Conservation (phyloP, 2,329 filamentous ascomycete species). For the Phialophora expanda region DNA sequence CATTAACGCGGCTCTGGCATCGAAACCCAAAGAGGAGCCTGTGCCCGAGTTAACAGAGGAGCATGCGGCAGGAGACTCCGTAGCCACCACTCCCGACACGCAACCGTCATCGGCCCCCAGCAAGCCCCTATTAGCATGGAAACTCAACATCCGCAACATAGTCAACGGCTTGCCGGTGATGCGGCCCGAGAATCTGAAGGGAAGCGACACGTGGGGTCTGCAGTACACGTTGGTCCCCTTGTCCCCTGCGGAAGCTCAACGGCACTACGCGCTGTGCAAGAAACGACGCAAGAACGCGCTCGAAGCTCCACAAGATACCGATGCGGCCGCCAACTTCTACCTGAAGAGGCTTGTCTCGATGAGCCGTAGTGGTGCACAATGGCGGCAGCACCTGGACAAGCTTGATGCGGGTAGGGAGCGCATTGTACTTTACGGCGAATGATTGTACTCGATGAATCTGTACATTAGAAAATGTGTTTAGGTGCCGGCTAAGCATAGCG, state of each 20-base stretch:
- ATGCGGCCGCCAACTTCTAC: conserved; percentile 55
- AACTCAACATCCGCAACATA: conserved; percentile 72
- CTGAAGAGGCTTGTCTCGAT: conserved; percentile 50
- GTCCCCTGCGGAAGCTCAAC: conserved; percentile 49
- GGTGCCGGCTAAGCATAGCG: not conserved
- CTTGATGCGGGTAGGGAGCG: conserved; percentile 54
- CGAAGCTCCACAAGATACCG: conserved; percentile 41
- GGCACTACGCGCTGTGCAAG: conserved; percentile 63
- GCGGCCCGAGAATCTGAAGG: conserved; percentile 61
- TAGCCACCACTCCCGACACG: not conserved
- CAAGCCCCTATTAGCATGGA: conserved; percentile 64
- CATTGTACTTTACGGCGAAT: conserved; percentile 37
- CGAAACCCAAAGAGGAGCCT: conserved; percentile 6
- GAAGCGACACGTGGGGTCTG: conserved; percentile 68
- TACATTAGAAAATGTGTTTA: conserved; percentile 7
- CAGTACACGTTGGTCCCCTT: conserved; percentile 78
- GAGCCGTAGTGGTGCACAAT: conserved; percentile 62
- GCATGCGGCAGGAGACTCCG: not conserved
- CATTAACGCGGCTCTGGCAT: conserved; percentile 7
- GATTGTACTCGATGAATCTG: conserved; percentile 10
- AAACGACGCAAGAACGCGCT: conserved; percentile 60
- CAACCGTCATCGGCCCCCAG: conserved; percentile 7
- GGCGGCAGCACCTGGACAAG: conserved; percentile 61
- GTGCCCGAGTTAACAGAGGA: not conserved
- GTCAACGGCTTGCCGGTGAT: conserved; percentile 69